These are phyloP conservation scores for Vicia villosa DNA, from an alignment of 306 rosid species.

Conservation along the genomic window DNA sequence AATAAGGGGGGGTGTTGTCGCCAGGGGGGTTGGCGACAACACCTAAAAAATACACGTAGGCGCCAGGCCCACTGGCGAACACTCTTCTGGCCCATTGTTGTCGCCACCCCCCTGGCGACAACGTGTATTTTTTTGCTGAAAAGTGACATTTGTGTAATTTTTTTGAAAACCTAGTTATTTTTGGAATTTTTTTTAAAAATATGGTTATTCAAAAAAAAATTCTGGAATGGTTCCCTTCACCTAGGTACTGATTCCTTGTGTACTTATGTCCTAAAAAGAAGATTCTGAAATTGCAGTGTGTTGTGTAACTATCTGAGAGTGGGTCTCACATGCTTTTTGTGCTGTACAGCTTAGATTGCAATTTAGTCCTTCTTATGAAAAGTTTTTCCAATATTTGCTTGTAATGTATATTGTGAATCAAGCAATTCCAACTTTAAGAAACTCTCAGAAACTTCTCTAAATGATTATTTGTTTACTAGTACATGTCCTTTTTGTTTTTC, in stretches of 20 bases:
- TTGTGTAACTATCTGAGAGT: conserved; percentile 26
- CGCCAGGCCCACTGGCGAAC: too few relatives aligned
- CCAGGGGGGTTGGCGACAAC: too few relatives aligned
- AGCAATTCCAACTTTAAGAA: conserved; percentile 17
- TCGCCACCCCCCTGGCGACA: too few relatives aligned
- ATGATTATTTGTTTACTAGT: conserved; percentile 22
- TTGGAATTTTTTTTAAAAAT: too few relatives aligned
- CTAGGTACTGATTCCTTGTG: conserved; percentile 28
- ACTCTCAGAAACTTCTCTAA: conserved; percentile 22
- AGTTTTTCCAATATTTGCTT: conserved; percentile 27
- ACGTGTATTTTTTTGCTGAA: too few relatives aligned
- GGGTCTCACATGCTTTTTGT: conserved; percentile 38
- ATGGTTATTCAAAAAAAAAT: too few relatives aligned
- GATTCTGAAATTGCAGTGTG: conserved; percentile 34
- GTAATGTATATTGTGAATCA: conserved; percentile 17
- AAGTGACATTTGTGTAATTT: too few relatives aligned
- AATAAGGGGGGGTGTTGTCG: too few relatives aligned
- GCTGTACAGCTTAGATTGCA: conserved; percentile 45
- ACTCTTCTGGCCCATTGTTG: too few relatives aligned
- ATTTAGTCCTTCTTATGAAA: conserved; percentile 15
- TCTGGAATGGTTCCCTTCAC: too few relatives aligned
- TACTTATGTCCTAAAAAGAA: conserved; percentile 25
- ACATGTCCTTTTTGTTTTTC: conserved; percentile 41
- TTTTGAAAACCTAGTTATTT: too few relatives aligned
- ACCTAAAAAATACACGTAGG: too few relatives aligned